Evolutionary conservation across 1,284 basidiomycete genomes (phyloP), one percentile per base, ranked within the genome.

Genomic region (Ganoderma leucocontextum): DNA sequence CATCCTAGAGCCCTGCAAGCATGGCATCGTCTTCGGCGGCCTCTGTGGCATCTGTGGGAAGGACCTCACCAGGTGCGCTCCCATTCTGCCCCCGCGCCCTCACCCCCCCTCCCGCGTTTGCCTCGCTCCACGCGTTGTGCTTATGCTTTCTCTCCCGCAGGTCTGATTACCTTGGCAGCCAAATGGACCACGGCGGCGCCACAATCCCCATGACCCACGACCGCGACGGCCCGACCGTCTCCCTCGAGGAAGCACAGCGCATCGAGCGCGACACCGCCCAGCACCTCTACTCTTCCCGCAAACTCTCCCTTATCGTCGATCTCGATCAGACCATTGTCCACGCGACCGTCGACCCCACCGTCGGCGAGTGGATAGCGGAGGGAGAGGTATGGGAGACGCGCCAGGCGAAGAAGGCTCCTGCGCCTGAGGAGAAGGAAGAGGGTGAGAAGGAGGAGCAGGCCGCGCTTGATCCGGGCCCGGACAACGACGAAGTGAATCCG

Each of bases 311-410:
- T 70, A 98, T 99, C 75, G 97, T 99, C 75, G 97, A 99, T 83
- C 89, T 99, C 52, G 97, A 99, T 82, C 97, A 99, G 80, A 99
- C 97, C 8, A 96, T 99, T 77, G 96, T 99, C 10, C 97, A 99
- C 78, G 97, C 98, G 12, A 99, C 97, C 0, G 97, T 99, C 42
- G 97, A 99, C 80, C 97, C 98, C 1, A 99, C 97, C 0, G 96
- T 99, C 0, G 96, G 96, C 35, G 97, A 99, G 78, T 99, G 97
- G 97, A 94, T 98, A 78, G 80, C 86, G 1, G 95, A 97, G 77
- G 92, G 93, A 53, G 87, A 91, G 76, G 86, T 85, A 61, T 93
- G 91, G 89, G 91, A 95, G 75, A 83, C 83, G 65, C 84, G 84
- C 65, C 83, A 85, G 69, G 79, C 80, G 2, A 81, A 79, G 74